Evolutionary conservation across 2,329 filamentous ascomycete genomes (phyloP), one percentile per base, ranked within the genome.

Genomic region (Arthrobotrys entomopaga): DNA sequence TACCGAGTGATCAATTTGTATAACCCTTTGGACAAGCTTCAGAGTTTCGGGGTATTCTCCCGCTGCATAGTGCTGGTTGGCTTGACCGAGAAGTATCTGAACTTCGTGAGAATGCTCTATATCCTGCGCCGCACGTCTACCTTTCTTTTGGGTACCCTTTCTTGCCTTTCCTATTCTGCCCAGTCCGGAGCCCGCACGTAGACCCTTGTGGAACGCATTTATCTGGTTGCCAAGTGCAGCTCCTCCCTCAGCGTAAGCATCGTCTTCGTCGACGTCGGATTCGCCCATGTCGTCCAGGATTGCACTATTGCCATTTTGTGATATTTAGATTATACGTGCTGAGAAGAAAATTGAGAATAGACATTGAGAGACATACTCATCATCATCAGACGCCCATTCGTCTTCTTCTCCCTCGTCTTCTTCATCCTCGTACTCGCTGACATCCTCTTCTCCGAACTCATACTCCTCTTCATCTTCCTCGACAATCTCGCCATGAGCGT

Each of bases 1-100:
- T 0, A 87, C 89, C 79, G 90, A 88, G 19, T 87, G 87, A 76
- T 90, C 90, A 79, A 90, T 88, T 58, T 88, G 85, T 78, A 90
- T 89, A 67, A 90, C 86, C 77, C 90, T 88, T 46, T 85, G 84
- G 7, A 87, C 85, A 20, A 86, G 82, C 15, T 85, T 84, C 40
- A 88, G 82, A 3, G 90, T 89, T 46, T 84, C 83, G 3, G 87
- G 84, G 76, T 89, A 88, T 19, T 89, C 84, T 24, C 85, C 84
- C 8, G 85, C 83, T 70, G 92, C 84, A 79, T 89, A 93, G 3
- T 88, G 87, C 72, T 89, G 85, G 70, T 88, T 91, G 2, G 91
- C 91, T 78, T 86, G 84, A 53, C 86, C 85, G 56, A 93, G 84
- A 48, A 89, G 84, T 46, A 86, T 84, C 78, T 89, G 91, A 80